These are phyloP conservation scores for Remersonia thermophila DNA, from an alignment of 2,329 filamentous ascomycete species.

Conservation along the genomic window DNA sequence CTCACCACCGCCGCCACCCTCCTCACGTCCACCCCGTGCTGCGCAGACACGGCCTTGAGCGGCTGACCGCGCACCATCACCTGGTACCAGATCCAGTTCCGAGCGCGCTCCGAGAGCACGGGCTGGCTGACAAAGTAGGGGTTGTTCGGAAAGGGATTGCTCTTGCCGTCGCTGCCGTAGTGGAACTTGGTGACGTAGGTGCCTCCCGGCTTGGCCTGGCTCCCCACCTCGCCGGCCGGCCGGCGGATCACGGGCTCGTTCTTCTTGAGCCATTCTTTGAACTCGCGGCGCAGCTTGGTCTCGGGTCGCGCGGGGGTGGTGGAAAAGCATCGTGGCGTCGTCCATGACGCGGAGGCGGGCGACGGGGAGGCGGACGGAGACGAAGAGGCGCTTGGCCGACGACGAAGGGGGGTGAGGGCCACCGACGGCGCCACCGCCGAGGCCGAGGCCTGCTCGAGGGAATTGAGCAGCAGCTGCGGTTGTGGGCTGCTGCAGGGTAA, in stretches of 20 bases:
- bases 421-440: no score
- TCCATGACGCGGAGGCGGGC: neutral
- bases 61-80: conserved; percentile 55
- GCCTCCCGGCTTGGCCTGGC: conserved; percentile 15
- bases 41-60: conserved; percentile 64
- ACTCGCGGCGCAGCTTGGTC: conserved; percentile 27
- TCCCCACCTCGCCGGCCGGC: neutral
- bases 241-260: conserved; percentile 9
- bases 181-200: conserved; percentile 19
- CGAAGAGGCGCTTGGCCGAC: no score
- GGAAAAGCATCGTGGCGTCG: neutral
- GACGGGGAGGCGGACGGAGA: neutral
- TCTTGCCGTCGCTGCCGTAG: conserved; percentile 7
- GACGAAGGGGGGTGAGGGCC: no score
- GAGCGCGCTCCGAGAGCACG: conserved; percentile 61
- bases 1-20: conserved; percentile 76
- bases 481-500: conserved; percentile 13
- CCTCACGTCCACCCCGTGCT: conserved; percentile 68
- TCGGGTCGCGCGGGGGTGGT: conserved; percentile 16
- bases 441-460: no score
- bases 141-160: conserved; percentile 64
- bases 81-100: conserved; percentile 60
- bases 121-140: conserved; percentile 54
- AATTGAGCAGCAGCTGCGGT: conserved; percentile 10
- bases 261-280: conserved; percentile 26